Evolutionary conservation across 2,329 filamentous ascomycete genomes (phyloP), one percentile per base, ranked within the genome.

Genomic region (Fusarium beomiforme): DNA sequence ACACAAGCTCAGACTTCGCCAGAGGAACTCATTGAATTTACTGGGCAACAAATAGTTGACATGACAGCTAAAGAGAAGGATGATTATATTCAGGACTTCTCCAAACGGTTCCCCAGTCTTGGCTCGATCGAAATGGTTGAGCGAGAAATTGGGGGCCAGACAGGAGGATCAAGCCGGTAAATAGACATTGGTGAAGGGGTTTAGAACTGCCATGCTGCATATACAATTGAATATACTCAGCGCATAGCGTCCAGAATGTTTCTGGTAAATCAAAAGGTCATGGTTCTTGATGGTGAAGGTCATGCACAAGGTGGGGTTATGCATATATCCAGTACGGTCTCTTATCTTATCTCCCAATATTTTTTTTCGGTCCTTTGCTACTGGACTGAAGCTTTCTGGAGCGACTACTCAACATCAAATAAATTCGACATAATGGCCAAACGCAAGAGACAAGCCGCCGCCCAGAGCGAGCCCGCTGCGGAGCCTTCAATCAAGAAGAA

Each of bases 111-210:
- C 81, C 95, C 95, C 2, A 97, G 92, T 78, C 83, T 98, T 64
- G 91, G 90, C 60, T 89, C 93, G 13, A 88, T 98, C 73, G 95
- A 98, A 83, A 93, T 95, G 90, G 92, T 94, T n/a, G 93, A 96
- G 82, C 89, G 90, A 66, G 92, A 88, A 57, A 78, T 82, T 46
- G 70, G 67, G 37, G 70, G 71, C n/a, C 76, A 71, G 16, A 62
- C 67, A 24, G 86, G 75, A 81, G 68, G 67, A 37, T 60, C 71
- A 24, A 64, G 67, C 67, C 74, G 72, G 67, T 77, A 62, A 74
- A 59, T 47, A 50, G 44, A 59, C 42, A 53, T 58, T 51, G 50
- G 53, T 44, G 29, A 55, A 42, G 49, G 53, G 62, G 65, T 69
- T 33, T 70, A 71, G 58, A 61, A 44, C 50, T 62, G 36, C 39